Conservation (phyloP, 257 asterid species). For the Galeopsis tetrahit region DNA sequence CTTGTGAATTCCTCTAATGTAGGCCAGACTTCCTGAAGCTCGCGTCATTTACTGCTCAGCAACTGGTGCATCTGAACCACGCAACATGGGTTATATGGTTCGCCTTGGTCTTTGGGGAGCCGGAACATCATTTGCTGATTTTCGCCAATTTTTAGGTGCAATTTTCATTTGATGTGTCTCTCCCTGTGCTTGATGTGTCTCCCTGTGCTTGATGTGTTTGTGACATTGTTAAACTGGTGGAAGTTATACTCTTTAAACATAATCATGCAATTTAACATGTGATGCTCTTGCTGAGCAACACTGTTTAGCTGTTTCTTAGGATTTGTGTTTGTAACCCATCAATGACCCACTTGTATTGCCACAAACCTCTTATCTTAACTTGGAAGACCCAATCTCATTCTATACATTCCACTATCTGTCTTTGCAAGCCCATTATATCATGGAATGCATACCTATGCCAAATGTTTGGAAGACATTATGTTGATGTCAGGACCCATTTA, state of each 20-base stretch:
- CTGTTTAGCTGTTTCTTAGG: constrained; percentile 18
- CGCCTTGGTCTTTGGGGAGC: constrained; percentile 99
- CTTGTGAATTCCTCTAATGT: constrained; percentile 44
- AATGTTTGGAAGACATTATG: constrained; percentile 18
- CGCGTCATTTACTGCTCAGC: constrained; percentile 98
- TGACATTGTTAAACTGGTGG: constrained; percentile 20
- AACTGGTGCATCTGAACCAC: constrained; percentile 99
- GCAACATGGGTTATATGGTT: constrained; percentile 98
- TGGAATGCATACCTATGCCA: constrained; percentile 1
- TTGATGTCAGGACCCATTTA: constrained; percentile 27
- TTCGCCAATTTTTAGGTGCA: constrained; percentile 87
- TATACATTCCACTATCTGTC: constrained; percentile 14
- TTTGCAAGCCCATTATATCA: background rate
- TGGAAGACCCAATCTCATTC: constrained; percentile 12
- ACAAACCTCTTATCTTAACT: constrained; percentile 17
- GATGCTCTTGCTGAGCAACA: constrained; percentile 16
- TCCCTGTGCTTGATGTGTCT: constrained; percentile 22
- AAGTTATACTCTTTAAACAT: constrained; percentile 15
- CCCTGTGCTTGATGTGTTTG: constrained; percentile 22
- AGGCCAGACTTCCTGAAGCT: constrained; percentile 98
- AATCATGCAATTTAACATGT: constrained; percentile 29
- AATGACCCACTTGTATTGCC: constrained; percentile 21
- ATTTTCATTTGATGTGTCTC: constrained; percentile 30
- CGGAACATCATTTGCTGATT: constrained; percentile 87
- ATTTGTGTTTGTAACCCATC: constrained; percentile 17